Evolutionary conservation across 2,329 filamentous ascomycete species (phyloP).

Genomic region (Knufia petricola): DNA sequence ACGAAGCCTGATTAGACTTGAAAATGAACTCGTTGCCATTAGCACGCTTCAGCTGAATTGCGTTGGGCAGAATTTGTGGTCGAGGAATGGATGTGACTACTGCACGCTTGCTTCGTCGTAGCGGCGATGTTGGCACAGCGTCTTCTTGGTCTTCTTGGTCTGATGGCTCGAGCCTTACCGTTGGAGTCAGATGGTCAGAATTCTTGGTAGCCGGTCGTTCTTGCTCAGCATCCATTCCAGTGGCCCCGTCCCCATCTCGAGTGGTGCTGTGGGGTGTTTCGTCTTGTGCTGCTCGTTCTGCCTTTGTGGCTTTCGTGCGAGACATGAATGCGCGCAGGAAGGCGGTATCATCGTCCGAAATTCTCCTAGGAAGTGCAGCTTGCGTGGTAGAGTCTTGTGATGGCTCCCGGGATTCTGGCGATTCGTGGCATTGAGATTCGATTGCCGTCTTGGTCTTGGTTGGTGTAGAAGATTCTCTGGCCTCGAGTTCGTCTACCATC

Average conservation of each 20-base stretch:
- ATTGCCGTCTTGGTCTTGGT: not conserved
- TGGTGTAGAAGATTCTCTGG: not conserved
- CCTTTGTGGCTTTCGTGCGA: conserved; percentile 14
- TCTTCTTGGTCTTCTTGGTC: conserved; percentile 7
- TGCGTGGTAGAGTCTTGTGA: not conserved
- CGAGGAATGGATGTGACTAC: conserved; percentile 21
- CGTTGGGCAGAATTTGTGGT: conserved; percentile 27
- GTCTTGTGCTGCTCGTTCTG: not conserved
- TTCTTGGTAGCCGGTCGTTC: not conserved
- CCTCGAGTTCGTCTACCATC: not conserved
- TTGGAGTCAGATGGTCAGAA: not conserved
- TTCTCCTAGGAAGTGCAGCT: not conserved
- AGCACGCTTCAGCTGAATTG: conserved; percentile 34
- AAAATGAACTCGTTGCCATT: conserved; percentile 39
- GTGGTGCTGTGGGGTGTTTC: not conserved
- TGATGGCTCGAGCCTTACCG: conserved; percentile 4
- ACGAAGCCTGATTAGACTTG: conserved; percentile 28
- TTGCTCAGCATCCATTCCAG: not conserved
- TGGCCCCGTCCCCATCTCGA: not conserved
- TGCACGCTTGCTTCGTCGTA: conserved; percentile 31
- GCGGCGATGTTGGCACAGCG: conserved; percentile 12
- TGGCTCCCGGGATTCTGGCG: not conserved
- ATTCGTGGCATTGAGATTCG: not conserved
- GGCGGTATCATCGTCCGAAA: conserved; percentile 20
- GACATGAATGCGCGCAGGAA: conserved; percentile 21